Percentiles rank a stretch among this genome's conserved stretches.
These are phyloP conservation scores for Apium graveolens DNA, from an alignment of 129 eudicot species.

Conservation along the genomic window DNA sequence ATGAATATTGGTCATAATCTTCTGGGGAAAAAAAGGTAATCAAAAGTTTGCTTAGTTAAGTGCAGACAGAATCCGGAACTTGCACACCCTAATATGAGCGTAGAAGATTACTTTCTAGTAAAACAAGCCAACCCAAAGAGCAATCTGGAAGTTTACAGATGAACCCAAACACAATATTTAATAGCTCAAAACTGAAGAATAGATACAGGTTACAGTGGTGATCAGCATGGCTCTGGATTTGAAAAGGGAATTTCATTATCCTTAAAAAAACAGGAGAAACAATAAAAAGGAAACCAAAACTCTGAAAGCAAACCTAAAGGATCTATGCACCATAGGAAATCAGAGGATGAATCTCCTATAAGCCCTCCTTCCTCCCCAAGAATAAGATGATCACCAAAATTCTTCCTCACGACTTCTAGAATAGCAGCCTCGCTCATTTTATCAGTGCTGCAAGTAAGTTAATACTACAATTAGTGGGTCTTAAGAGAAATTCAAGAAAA, in stretches of 20 bases:
- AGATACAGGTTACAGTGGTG: neutral
- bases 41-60: neutral
- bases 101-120: neutral
- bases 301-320: constrained; percentile 60
- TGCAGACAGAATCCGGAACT: neutral
- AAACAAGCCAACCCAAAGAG: neutral
- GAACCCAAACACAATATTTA: neutral
- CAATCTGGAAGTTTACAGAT: neutral
- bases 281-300: neutral
- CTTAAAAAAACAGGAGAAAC: neutral
- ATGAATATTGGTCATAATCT: neutral
- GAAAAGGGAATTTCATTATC: neutral
- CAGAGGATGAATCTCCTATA: constrained; percentile 92
- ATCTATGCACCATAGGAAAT: constrained; percentile 99
- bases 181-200: neutral
- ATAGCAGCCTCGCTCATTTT: constrained; percentile 93
- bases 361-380: constrained; percentile 99
- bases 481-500: neutral
- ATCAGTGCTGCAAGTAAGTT: constrained; percentile 73
- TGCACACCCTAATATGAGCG: neutral
- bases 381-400: constrained; percentile 84
- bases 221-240: neutral
- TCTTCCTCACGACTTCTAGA: constrained; percentile 59
- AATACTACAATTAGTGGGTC: constrained; percentile 9
- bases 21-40: neutral